Percentiles rank a stretch among this genome's conserved stretches.
Evolutionary conservation across 2,329 filamentous ascomycete species (phyloP).

Genomic region (Rhexocercosporidium sp.): DNA sequence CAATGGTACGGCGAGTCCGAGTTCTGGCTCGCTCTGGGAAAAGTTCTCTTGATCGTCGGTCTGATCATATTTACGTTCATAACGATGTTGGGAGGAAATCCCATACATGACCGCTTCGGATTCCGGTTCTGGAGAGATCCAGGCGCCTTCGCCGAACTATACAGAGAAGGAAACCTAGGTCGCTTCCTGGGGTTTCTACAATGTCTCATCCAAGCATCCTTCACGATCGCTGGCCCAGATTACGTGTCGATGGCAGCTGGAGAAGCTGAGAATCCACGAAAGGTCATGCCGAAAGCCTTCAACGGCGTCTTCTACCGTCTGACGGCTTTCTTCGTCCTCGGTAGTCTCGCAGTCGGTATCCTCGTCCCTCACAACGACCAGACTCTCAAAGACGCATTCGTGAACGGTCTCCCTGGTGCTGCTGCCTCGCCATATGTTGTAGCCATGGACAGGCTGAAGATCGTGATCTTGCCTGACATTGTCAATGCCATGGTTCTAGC

Average conservation of each 20-base stretch:
- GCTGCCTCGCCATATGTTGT: constrained; percentile 51
- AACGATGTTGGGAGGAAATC: constrained; percentile 67
- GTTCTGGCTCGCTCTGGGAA: constrained; percentile 68
- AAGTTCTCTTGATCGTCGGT: constrained; percentile 67
- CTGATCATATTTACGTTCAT: constrained; percentile 65
- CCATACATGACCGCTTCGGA: constrained; percentile 58
- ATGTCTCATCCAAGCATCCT: constrained; percentile 67
- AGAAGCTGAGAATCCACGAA: constrained; percentile 67
- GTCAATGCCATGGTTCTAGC: constrained; percentile 73
- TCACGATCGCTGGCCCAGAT: constrained; percentile 68
- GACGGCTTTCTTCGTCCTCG: constrained; percentile 72
- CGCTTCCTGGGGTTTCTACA: constrained; percentile 63
- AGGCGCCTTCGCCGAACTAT: constrained; percentile 58
- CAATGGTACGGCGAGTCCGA: constrained; percentile 79
- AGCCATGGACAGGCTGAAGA: constrained; percentile 69
- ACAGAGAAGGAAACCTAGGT: constrained; percentile 58
- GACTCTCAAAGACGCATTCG: constrained; percentile 58
- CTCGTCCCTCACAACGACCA: constrained; percentile 67
- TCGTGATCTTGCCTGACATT: constrained; percentile 66
- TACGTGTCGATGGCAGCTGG: constrained; percentile 74
- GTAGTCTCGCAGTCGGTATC: constrained; percentile 68
- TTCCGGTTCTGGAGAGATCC: constrained; percentile 54
- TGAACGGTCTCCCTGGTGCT: constrained; percentile 44
- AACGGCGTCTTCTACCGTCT: constrained; percentile 76
- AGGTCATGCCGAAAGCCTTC: constrained; percentile 69